phyloP scores from a whole-genome alignment of 495 filamentous ascomycete genomes.

The Tirmania nivea region DNA sequence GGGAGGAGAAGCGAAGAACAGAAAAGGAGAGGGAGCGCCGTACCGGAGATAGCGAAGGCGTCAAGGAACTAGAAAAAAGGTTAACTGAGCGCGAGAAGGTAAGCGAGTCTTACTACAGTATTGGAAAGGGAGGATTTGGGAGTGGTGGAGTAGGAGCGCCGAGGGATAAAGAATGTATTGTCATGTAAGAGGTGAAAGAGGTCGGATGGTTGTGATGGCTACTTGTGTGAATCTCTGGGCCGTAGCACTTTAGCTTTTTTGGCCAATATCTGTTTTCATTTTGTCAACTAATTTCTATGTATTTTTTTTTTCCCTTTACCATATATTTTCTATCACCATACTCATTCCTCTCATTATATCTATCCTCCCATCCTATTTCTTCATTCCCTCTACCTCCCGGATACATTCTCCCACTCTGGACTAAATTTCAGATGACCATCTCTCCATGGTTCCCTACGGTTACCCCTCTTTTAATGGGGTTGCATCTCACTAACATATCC shows the following conservation, averaged over 20 bases:
- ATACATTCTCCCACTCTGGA: too few relatives aligned
- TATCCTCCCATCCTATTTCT: neutral
- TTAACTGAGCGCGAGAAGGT: neutral
- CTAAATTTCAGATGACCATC: too few relatives aligned
- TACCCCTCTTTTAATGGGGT: too few relatives aligned
- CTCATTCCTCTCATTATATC: neutral
- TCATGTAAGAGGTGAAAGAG: neutral
- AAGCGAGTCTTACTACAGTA: neutral
- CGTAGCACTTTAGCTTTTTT: neutral
- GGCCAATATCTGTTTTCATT: neutral
- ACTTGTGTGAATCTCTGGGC: conserved; percentile 19
- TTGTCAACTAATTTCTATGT: neutral
- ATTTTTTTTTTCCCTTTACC: neutral
- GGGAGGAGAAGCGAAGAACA: conserved; percentile 11
- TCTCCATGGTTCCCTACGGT: too few relatives aligned
- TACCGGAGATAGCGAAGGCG: neutral
- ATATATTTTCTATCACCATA: neutral
- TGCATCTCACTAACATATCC: too few relatives aligned
- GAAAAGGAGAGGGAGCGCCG: neutral
- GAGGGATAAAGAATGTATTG: neutral
- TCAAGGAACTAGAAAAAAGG: neutral
- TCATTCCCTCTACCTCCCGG: neutral
- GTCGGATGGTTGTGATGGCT: neutral
- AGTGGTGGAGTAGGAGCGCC: neutral
- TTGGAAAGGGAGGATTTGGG: neutral